phyloP scores from a whole-genome alignment of 164 flowering plant genomes.

The Houttuynia cordata region DNA sequence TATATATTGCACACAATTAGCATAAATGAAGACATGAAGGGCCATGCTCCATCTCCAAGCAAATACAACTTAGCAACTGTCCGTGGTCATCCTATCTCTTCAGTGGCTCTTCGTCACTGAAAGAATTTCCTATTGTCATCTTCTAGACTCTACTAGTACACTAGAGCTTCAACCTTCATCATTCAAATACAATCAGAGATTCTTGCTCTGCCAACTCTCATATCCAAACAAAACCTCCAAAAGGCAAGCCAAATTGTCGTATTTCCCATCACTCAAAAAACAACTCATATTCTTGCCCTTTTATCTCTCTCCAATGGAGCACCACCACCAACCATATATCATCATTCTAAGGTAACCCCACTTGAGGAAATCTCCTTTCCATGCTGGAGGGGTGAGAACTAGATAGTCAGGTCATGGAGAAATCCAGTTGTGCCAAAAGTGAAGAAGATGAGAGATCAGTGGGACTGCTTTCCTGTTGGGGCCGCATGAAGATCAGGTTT shows the following conservation, averaged over 20 bases:
- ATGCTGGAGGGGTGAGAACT: neutral
- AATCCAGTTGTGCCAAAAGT: neutral
- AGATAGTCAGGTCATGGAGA: constrained; percentile 6
- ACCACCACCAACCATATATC: neutral
- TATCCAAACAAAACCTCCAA: no score
- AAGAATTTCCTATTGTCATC: no score
- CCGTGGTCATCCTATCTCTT: no score
- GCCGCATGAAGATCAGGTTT: constrained; percentile 23
- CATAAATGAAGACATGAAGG: no score
- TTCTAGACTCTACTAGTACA: no score
- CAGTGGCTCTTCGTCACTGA: no score
- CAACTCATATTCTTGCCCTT: neutral
- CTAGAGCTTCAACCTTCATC: no score
- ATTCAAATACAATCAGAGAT: no score
- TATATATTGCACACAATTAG: no score
- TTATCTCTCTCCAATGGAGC: neutral
- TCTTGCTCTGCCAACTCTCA: no score
- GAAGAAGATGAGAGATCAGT: constrained; percentile 5
- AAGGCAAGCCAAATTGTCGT: neutral
- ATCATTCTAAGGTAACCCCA: neutral
- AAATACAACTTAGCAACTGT: no score
- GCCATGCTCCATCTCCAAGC: no score
- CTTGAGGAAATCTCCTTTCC: neutral
- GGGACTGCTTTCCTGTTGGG: constrained; percentile 27
- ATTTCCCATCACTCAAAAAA: constrained; percentile 4